Evolutionary conservation across 768 basidiomycete species (phyloP).

Genomic region (Cyclocybe cylindracea): DNA sequence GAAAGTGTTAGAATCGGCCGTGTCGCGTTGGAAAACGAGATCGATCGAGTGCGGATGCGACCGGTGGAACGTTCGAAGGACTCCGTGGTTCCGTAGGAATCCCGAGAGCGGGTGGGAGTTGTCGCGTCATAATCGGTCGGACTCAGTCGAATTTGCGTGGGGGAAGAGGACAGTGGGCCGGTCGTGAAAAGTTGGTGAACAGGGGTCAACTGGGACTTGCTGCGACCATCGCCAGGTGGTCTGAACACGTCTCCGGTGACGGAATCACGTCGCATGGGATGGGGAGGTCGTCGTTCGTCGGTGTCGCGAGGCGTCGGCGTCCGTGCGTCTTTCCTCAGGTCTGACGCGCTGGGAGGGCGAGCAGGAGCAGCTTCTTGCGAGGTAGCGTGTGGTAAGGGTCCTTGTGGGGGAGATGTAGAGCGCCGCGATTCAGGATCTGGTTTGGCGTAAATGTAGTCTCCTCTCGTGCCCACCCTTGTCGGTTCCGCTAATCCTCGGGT

Average conservation of each 20-base stretch:
- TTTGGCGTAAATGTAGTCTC: too few species aligned
- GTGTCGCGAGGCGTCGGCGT: slow-evolving; percentile 11
- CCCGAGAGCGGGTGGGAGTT: not conserved
- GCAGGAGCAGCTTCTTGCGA: not conserved
- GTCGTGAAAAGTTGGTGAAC: slow-evolving; percentile 10
- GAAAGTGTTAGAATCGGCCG: too few species aligned
- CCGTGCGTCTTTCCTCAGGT: slow-evolving; percentile 12
- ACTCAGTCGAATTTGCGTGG: slow-evolving; percentile 15
- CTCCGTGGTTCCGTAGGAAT: too few species aligned
- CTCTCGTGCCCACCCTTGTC: too few species aligned
- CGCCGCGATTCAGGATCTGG: slow-evolving; percentile 5
- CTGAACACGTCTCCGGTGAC: slow-evolving; percentile 7
- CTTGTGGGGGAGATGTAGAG: not conserved
- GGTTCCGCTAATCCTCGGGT: too few species aligned
- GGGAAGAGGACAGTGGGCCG: slow-evolving; percentile 18
- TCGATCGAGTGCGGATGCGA: slow-evolving; percentile 13
- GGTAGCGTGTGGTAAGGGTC: too few species aligned
- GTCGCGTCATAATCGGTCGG: slow-evolving; percentile 12
- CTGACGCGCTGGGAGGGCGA: not conserved
- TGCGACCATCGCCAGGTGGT: slow-evolving; percentile 11
- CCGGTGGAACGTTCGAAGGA: not conserved
- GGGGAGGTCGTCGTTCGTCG: slow-evolving; percentile 4
- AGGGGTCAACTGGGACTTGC: slow-evolving; percentile 3
- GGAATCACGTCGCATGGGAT: slow-evolving; percentile 13
- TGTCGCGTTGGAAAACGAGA: not conserved